Evolutionary conservation across 2,329 filamentous ascomycete genomes (phyloP), one percentile per base, ranked within the genome.

Genomic region (Sordariomycetes sp.): DNA sequence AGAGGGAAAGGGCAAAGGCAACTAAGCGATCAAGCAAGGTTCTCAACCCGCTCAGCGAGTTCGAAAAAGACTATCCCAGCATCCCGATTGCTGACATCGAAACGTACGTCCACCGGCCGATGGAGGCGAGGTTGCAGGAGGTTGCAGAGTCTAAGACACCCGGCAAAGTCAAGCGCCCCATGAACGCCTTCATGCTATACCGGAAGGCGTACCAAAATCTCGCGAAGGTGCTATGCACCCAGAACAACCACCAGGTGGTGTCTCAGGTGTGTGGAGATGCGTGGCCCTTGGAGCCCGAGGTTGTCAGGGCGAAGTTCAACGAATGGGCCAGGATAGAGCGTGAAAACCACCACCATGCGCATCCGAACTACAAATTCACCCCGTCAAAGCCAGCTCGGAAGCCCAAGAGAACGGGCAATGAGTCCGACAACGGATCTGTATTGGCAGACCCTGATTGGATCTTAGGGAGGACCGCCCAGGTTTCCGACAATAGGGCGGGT

Each of bases 141-240:
- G 83, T 86, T 10, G 79, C 82, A 51, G 79, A 81, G 64, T 80
- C 83, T 58, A 89, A 50, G 45, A 85, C 83, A 39, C 76, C 75
- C 1, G 88, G 88, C 28, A 90, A 91, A 67, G 80, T 97, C 63
- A 90, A 92, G 65, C 80, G 94, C 34, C 91, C 94, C 2, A 95
- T 96, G 86, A 99, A 99, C 69, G 92, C 89, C 1, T 99, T 97
- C 74, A 96, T 99, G 87, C 76, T 99, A 55, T 99, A 99, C 69
- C 86, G 94, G 50, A 96, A 94, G 62, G 89, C 90, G 7, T 96
- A 89, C 67, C 89, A 95, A 60, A 88, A 94, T 60, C 79, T 90
- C 35, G 89, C 89, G 59, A 96, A 96, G 70, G 77, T 81, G 55
- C 89, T 85, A 76, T 89, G 87, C 64, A 75, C 82, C 15, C 84